phyloP scores from a whole-genome alignment of 192 early-diverging fungal genomes.

The Coemansia sp. region DNA sequence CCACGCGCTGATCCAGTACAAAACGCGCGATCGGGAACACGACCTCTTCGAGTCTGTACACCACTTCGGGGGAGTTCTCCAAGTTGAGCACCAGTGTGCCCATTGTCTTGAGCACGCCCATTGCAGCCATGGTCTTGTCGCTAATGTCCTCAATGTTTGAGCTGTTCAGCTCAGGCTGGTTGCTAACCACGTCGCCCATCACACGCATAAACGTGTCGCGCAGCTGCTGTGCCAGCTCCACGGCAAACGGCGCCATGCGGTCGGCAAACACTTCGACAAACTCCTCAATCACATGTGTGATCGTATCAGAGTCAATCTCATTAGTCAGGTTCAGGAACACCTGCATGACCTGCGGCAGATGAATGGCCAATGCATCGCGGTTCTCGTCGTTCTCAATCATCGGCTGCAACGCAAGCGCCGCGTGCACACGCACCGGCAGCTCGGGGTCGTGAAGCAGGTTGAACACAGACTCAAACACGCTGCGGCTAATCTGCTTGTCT shows the following conservation, averaged over 20 bases:
- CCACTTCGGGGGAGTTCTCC: slow-evolving; percentile 76
- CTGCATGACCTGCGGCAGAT: slow-evolving; percentile 85
- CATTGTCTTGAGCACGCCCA: slow-evolving; percentile 87
- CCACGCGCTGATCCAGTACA: slow-evolving; percentile 67
- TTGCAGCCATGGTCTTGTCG: slow-evolving; percentile 86
- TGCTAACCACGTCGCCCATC: slow-evolving; percentile 67
- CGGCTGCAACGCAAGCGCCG: slow-evolving; percentile 75
- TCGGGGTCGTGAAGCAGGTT: slow-evolving; percentile 68
- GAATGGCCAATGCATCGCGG: slow-evolving; percentile 70
- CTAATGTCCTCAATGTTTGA: slow-evolving; percentile 63
- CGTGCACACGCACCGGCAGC: slow-evolving; percentile 85
- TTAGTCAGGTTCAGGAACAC: slow-evolving; percentile 82
- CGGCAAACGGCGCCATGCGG: slow-evolving; percentile 88
- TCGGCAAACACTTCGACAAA: slow-evolving; percentile 90
- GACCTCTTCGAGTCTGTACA: slow-evolving; percentile 75
- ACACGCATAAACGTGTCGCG: slow-evolving; percentile 84
- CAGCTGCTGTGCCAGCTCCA: slow-evolving; percentile 82
- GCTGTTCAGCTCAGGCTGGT: slow-evolving; percentile 35
- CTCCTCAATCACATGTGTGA: slow-evolving; percentile 83
- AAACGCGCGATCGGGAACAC: slow-evolving; percentile 75
- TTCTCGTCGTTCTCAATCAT: slow-evolving; percentile 75
- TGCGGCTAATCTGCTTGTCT: slow-evolving; percentile 56
- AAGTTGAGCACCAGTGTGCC: slow-evolving; percentile 82
- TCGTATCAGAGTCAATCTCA: slow-evolving; percentile 89
- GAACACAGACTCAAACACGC: slow-evolving; percentile 55